phyloP scores from a whole-genome alignment of 768 basidiomycete genomes.

The Mycena rebaudengoi region DNA sequence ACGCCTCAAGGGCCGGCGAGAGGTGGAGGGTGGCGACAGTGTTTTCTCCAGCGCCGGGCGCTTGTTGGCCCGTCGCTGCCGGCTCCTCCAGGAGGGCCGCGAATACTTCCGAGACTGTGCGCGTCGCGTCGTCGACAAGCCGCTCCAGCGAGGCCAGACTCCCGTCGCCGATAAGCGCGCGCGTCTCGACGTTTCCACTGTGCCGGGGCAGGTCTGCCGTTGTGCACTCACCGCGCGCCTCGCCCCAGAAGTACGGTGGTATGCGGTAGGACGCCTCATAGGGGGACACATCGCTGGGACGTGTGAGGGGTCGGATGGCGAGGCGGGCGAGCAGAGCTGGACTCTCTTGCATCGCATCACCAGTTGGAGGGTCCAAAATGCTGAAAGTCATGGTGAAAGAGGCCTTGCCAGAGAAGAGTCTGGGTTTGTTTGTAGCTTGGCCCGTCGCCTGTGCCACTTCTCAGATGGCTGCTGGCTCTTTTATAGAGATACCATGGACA shows the following conservation, averaged over 20 bases:
- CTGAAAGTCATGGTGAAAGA: too few relatives aligned
- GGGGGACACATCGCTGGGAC: not conserved
- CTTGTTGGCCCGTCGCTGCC: not conserved
- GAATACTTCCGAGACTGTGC: not conserved
- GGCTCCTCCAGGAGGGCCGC: not conserved
- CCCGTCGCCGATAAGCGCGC: not conserved
- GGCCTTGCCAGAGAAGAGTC: too few relatives aligned
- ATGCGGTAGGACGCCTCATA: not conserved
- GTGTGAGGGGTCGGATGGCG: not conserved
- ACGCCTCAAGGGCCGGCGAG: not conserved
- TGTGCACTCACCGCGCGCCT: not conserved
- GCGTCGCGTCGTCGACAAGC: not conserved
- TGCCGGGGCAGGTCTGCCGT: not conserved
- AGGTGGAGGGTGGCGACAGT: not conserved
- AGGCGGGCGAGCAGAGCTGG: not conserved
- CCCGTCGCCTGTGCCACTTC: too few relatives aligned
- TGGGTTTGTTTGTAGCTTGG: too few relatives aligned
- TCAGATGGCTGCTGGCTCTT: too few relatives aligned
- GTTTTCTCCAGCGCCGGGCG: not conserved
- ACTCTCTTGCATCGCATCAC: not conserved
- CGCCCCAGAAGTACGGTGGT: not conserved
- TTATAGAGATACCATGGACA: too few relatives aligned
- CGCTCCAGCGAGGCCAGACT: not conserved
- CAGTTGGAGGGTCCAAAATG: too few relatives aligned
- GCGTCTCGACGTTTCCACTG: not conserved